A percentile compares a stretch with the other conserved stretches of the same genome.
phyloP scores from a whole-genome alignment of 768 basidiomycete genomes.

The Auricularia sp. region DNA sequence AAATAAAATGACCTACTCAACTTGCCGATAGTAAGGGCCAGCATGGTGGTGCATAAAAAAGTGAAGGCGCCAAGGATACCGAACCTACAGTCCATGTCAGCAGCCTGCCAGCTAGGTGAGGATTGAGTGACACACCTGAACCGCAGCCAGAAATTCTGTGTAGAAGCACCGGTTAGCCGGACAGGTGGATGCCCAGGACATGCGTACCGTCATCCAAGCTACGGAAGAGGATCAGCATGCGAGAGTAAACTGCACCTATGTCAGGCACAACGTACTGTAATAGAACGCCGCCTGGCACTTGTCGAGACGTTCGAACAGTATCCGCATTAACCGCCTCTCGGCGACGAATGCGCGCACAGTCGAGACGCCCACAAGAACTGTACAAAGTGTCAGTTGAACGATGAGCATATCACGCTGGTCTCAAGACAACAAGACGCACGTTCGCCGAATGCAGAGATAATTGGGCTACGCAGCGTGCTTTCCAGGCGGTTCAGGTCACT shows the following conservation, averaged over 20 bases:
- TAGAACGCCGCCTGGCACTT: conserved; percentile 4
- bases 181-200: too few species aligned
- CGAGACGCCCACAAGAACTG: conserved; percentile 18
- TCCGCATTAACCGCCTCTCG: conserved; percentile 6
- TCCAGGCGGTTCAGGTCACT: background rate
- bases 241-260: background rate
- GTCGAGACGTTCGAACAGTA: conserved; percentile 3
- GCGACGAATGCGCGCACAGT: conserved; percentile 10
- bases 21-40: conserved; percentile 16
- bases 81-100: background rate
- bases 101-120: background rate
- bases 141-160: background rate
- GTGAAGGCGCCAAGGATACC: conserved; percentile 19
- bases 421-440: background rate
- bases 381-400: background rate
- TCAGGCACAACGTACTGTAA: background rate
- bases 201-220: background rate
- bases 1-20: background rate
- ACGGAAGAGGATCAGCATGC: background rate
- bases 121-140: conserved; percentile 16
- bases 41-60: conserved; percentile 22
- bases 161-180: too few species aligned
- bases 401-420: too few species aligned
- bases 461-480: background rate
- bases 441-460: background rate